These are phyloP conservation scores for Garcia nutans DNA, from an alignment of 345 rosid genomes.

Conservation along the genomic window DNA sequence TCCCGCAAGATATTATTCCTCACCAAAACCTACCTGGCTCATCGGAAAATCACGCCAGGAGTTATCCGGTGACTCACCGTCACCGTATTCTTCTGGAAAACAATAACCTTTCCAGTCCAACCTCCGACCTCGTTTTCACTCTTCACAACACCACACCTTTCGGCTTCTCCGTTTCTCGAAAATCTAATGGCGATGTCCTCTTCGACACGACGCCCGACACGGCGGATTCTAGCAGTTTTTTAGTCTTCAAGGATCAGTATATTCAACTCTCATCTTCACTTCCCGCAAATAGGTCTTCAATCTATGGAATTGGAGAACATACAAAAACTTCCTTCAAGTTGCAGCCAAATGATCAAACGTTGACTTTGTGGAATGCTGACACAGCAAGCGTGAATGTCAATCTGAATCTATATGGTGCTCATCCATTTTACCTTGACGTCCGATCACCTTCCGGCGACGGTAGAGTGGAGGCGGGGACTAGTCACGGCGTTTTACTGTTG, in stretches of 20 bases:
- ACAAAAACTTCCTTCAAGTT: conserved; percentile 55
- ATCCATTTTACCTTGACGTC: conserved; percentile 70
- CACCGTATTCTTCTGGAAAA: not conserved
- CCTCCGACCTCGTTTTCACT: conserved; percentile 55
- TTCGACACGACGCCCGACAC: conserved; percentile 46
- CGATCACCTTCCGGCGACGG: conserved; percentile 40
- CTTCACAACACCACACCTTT: conserved; percentile 59
- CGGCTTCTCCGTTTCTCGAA: conserved; percentile 54
- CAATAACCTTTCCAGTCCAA: conserved; percentile 16
- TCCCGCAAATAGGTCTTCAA: conserved; percentile 42
- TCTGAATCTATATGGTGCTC: conserved; percentile 73
- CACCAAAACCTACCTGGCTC: conserved; percentile 22
- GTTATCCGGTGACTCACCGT: not conserved
- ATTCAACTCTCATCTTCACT: conserved; percentile 60
- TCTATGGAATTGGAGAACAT: conserved; percentile 82
- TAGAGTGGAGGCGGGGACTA: conserved; percentile 38
- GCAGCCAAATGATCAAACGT: conserved; percentile 19
- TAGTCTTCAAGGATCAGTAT: conserved; percentile 74
- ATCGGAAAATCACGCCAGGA: not conserved
- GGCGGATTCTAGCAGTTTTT: conserved; percentile 31
- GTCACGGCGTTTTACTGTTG: conserved; percentile 58
- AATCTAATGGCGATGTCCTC: conserved; percentile 61
- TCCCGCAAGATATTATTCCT: conserved; percentile 39
- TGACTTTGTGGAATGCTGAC: conserved; percentile 67
- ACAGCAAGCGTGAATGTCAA: conserved; percentile 35